Evolutionary conservation across 2,329 filamentous ascomycete species (phyloP).

Genomic region (Xylaria sp.): DNA sequence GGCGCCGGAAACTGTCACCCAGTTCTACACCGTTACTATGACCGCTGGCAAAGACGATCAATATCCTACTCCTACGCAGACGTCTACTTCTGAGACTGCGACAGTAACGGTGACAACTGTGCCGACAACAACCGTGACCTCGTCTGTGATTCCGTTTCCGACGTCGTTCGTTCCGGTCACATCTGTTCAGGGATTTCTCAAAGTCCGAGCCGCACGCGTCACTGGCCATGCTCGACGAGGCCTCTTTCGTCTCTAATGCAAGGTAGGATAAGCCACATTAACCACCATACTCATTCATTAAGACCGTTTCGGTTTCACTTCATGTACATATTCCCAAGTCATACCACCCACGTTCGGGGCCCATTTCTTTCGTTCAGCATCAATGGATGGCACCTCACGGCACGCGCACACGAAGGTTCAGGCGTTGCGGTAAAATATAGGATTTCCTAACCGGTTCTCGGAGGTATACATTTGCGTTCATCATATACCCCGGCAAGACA

Average conservation of each 20-base stretch:
- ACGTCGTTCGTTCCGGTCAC: conserved; percentile 39
- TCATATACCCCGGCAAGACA: conserved; percentile 24
- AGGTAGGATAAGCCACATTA: not conserved
- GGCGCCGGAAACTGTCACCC: conserved; percentile 52
- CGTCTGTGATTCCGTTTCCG: conserved; percentile 24
- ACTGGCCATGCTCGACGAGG: conserved; percentile 42
- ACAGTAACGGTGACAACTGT: conserved; percentile 19
- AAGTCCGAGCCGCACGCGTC: conserved; percentile 31
- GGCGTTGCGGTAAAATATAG: conserved; percentile 17
- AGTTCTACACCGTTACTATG: conserved; percentile 52
- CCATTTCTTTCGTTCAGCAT: conserved; percentile 23
- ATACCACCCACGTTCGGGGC: not conserved
- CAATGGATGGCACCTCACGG: not conserved
- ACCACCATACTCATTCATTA: not conserved
- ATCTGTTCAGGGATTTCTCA: conserved; percentile 44
- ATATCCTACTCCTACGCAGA: conserved; percentile 3
- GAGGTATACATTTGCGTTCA: conserved; percentile 15
- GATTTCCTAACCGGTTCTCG: not conserved
- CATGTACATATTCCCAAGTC: conserved; percentile 9
- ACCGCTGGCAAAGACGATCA: conserved; percentile 29
- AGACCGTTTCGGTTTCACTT: not conserved
- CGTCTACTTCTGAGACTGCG: conserved; percentile 12
- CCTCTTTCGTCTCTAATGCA: not conserved
- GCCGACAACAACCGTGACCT: conserved; percentile 19
- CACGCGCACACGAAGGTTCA: not conserved